Evolutionary conservation across 305 asterid genomes (phyloP), one percentile per base, ranked within the genome.

Genomic region (Fraxinus dipetala): DNA sequence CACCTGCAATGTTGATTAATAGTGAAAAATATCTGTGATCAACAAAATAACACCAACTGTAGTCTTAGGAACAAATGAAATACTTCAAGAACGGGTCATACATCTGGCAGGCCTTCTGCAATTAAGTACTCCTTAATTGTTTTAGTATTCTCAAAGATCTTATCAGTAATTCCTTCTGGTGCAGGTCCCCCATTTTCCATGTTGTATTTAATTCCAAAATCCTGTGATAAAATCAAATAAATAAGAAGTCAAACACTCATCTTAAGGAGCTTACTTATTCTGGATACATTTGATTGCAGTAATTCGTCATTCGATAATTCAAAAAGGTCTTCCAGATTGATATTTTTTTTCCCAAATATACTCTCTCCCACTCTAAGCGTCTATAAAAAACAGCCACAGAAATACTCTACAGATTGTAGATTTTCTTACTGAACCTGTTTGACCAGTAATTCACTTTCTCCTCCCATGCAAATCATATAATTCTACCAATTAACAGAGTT

Each of bases 101-200:
- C 99, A 88, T 94, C 97, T 45, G 97, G 97, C 83, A 96, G 88
- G 89, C 93, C 98, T 89, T 96, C 95, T n/a, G 97, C 98, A 87
- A 90, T 90, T 78, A 96, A 88, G 88, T 96, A 96, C 87, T 93
- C 99, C 86, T 92, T 93, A 87, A 96, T 94, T 35, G 98, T 90
- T 76, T 93, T 96, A 30, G 98, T 94, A 88, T 92, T 94, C 78
- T 91, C 82, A 86, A 89, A 94, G 76, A 95, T 93, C 91, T 92
- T 93, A 81, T 94, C 92, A 1, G 99, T 95, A 84, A 94, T 89
- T 82, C 94, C 96, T 90, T 94, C 99, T 3, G 97, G 97, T 78
- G 99, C 99, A 83, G 99, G 99, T 81, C 99, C 99, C 83, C 99
- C 99, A 89, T 96, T 96, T 89, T 90, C 99, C 99, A 94, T 96